Evolutionary conservation across 805 yeast species (phyloP).

Genomic region (Yamadazyma takamatsuzukensis): DNA sequence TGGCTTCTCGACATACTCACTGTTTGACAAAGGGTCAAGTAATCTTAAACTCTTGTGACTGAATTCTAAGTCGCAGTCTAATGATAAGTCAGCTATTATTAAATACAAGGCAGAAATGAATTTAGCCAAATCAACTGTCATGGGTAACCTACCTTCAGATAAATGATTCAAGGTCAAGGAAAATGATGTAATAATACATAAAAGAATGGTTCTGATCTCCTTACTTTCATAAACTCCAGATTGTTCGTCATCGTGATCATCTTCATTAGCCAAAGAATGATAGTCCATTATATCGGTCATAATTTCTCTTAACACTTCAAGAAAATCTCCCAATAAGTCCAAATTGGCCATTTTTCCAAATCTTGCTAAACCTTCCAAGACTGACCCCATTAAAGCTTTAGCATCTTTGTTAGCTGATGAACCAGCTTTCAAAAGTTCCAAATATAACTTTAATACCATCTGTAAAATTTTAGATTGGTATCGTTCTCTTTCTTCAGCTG

Average conservation of each 20-base stretch:
- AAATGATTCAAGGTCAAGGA: conserved; percentile 75
- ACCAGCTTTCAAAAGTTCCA: conserved; percentile 64
- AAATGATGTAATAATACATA: conserved; percentile 88
- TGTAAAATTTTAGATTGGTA: conserved; percentile 83
- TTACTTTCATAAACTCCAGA: conserved; percentile 30
- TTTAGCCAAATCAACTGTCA: conserved; percentile 65
- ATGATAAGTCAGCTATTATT: conserved; percentile 60
- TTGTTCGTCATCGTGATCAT: conserved; percentile 18
- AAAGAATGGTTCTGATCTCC: conserved; percentile 67
- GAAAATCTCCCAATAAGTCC: conserved; percentile 87
- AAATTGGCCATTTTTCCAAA: conserved; percentile 92
- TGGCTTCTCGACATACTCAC: conserved; percentile 47
- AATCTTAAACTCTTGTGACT: conserved; percentile 77
- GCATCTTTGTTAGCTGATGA: conserved; percentile 48
- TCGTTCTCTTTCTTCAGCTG: conserved; percentile 82
- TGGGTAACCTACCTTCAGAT: conserved; percentile 53
- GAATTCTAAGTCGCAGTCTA: conserved; percentile 83
- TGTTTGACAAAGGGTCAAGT: conserved; percentile 63
- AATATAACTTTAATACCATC: conserved; percentile 64
- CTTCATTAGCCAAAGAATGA: conserved; percentile 27
- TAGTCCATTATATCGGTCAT: conserved; percentile 50
- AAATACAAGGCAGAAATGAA: conserved; percentile 76
- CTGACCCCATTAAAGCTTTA: conserved; percentile 65
- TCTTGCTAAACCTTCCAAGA: conserved; percentile 85
- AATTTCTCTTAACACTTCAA: conserved; percentile 84